These are phyloP conservation scores for Cystobasidium onofrii DNA, from an alignment of 768 basidiomycete genomes.

Conservation along the genomic window DNA sequence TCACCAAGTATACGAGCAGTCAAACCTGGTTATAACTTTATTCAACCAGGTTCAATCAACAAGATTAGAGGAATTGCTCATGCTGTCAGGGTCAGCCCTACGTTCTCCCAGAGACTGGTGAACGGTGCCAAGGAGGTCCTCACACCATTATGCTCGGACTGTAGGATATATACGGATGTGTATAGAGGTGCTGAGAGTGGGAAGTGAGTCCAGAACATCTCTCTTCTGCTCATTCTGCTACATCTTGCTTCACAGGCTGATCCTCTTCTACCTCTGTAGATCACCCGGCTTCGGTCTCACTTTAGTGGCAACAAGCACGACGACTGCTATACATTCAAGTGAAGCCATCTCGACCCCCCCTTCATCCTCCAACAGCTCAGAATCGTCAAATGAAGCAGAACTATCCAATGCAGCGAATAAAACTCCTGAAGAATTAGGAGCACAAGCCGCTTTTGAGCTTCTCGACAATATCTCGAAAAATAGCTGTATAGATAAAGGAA, in stretches of 20 bases:
- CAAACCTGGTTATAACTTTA: conserved; percentile 77
- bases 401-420: conserved; percentile 43
- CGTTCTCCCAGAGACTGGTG: conserved; percentile 96
- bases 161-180: conserved; percentile 95
- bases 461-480: conserved; percentile 69
- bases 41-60: conserved; percentile 82
- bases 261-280: conserved; percentile 48
- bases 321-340: conserved; percentile 73
- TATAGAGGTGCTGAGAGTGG: conserved; percentile 97
- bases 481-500: conserved; percentile 82
- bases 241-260: neutral
- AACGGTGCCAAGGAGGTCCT: conserved; percentile 84
- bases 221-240: neutral
- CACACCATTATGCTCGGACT: conserved; percentile 94
- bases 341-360: conserved; percentile 78
- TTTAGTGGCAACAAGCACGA: conserved; percentile 83
- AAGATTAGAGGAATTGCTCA: conserved; percentile 96
- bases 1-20: conserved; percentile 84
- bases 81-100: conserved; percentile 90
- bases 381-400: neutral
- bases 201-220: conserved; percentile 59
- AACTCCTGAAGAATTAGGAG: conserved; percentile 85
- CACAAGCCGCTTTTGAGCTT: conserved; percentile 68
- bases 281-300: conserved; percentile 93
- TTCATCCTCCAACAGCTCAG: neutral